Conservation (phyloP, 257 asterid species). For the Primulina eburnea region DNA sequence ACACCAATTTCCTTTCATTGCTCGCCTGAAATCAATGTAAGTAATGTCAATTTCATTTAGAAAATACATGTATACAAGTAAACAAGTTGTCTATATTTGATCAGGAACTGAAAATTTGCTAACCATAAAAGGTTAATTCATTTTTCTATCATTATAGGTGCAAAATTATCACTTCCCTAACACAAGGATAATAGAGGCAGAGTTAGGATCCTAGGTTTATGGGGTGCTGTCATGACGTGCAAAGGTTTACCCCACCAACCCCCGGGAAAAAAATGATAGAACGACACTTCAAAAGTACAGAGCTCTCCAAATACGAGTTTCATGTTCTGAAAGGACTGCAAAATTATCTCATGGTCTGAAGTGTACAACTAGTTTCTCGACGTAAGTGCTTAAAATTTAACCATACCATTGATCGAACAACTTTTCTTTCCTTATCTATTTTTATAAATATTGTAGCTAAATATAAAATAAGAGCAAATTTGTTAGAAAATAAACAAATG, state of each 20-base stretch:
- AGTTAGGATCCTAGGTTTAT: not conserved
- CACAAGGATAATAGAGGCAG: not conserved
- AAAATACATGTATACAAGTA: not conserved
- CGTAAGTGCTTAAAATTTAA: no score
- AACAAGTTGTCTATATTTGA: not conserved
- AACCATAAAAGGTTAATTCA: not conserved
- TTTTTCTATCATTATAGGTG: not conserved
- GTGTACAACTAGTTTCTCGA: no score
- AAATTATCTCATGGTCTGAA: no score
- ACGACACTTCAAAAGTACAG: not conserved
- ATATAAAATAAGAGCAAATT: no score
- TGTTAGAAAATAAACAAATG: no score
- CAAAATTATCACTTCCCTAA: not conserved
- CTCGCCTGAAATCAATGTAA: constrained; percentile 57
- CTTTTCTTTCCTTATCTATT: no score
- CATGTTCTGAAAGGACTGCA: no score
- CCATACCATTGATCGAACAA: no score
- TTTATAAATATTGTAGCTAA: no score
- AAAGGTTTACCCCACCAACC: not conserved
- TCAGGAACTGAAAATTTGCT: constrained; percentile 1
- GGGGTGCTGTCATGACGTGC: not conserved
- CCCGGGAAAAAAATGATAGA: no score
- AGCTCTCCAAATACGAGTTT: not conserved
- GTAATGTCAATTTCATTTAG: constrained; percentile 20
- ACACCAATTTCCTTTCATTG: constrained; percentile 73